Evolutionary conservation across 176 grass and related monocot genomes (phyloP).

Genomic region (Miscanthus lutarioriparius): DNA sequence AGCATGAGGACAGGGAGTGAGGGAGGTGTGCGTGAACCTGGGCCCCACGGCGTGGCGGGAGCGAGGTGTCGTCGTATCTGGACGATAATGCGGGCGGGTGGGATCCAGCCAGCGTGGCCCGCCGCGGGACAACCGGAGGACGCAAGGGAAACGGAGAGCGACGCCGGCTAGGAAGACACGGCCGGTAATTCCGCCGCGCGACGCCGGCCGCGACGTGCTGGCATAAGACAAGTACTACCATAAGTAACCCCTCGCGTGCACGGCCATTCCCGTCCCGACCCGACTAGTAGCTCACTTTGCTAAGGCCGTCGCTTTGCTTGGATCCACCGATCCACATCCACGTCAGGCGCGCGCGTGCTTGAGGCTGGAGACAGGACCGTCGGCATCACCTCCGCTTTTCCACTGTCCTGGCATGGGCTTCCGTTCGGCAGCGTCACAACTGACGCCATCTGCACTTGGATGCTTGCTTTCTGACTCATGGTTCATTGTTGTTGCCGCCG

Average conservation of each 20-base stretch:
- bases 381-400: neutral
- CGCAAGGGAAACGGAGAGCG: neutral
- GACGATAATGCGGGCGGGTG: conserved; percentile 39
- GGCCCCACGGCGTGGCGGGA: conserved; percentile 22
- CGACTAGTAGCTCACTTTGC: no score
- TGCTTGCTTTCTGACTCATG: neutral
- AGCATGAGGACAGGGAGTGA: no score
- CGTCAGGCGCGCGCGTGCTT: no score
- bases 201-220: no score
- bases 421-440: neutral
- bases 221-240: no score
- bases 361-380: neutral
- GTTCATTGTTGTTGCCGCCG: neutral
- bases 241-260: no score
- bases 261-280: no score
- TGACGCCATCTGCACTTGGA: neutral
- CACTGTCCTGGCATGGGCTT: neutral
- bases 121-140: neutral
- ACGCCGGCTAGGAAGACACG: neutral
- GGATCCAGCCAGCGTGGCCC: neutral
- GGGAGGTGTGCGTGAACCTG: conserved; percentile 10
- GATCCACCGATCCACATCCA: no score
- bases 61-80: conserved; percentile 32
- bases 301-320: no score
- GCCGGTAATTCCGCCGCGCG: neutral